Evolutionary conservation across 148 eudicot species (phyloP).

Genomic region (Euryodendron excelsum): DNA sequence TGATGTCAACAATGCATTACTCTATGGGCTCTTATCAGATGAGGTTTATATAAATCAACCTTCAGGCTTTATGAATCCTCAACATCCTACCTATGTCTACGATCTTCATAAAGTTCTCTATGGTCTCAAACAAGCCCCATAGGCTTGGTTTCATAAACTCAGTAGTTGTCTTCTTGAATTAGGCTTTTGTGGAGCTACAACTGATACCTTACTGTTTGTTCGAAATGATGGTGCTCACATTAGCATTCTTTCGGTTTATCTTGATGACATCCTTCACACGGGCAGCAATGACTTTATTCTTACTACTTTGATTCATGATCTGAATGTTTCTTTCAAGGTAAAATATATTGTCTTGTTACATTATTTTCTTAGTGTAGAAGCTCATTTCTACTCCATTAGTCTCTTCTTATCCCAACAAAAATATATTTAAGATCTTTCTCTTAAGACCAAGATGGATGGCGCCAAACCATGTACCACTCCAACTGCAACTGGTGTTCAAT

Average conservation of each 20-base stretch:
- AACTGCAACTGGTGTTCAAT: no score
- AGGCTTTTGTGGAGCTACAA: not conserved
- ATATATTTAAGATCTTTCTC: no score
- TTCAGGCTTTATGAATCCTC: not conserved
- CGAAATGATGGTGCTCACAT: not conserved
- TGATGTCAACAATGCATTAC: not conserved
- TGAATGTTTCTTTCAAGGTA: not conserved
- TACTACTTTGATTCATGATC: no score
- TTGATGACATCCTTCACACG: not conserved
- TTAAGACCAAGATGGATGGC: no score
- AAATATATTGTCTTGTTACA: not conserved
- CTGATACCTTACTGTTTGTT: not conserved
- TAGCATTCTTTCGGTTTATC: not conserved
- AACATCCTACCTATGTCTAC: not conserved
- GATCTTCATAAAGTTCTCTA: not conserved
- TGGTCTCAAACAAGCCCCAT: constrained; percentile 1
- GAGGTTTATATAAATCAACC: not conserved
- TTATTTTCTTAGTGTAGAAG: constrained; percentile 9
- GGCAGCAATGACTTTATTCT: not conserved
- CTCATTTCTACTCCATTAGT: no score
- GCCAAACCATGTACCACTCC: no score
- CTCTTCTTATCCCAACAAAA: no score
- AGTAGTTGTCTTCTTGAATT: no score
- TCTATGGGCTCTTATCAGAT: not conserved
- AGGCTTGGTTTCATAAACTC: no score